phyloP scores from a whole-genome alignment of 441 rosid species.

The Hypseocharis bilobata region DNA sequence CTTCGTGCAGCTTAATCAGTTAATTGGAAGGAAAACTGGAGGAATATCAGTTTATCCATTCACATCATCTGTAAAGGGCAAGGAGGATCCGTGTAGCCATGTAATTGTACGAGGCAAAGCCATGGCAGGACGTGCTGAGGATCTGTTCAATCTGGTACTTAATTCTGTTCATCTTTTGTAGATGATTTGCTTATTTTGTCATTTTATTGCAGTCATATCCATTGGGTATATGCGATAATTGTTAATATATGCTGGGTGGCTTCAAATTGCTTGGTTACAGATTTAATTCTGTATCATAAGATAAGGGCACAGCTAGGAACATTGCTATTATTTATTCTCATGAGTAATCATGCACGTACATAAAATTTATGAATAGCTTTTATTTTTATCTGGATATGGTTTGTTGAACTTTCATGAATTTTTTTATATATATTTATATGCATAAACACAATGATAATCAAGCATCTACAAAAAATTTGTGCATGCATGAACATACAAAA shows the following conservation, averaged over 20 bases:
- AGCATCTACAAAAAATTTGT: no score
- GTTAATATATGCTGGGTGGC: not conserved
- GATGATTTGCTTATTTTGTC: constrained; percentile 5
- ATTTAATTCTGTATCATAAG: no score
- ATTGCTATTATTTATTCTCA: no score
- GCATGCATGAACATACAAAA: no score
- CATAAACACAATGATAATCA: no score
- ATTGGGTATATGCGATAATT: not conserved
- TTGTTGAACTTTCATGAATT: no score
- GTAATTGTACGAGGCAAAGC: constrained; percentile 88
- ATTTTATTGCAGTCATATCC: not conserved
- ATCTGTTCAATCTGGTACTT: constrained; percentile 73
- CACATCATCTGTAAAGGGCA: constrained; percentile 69
- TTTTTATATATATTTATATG: no score
- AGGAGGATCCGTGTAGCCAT: constrained; percentile 65
- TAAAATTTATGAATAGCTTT: not conserved
- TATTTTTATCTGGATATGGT: not conserved
- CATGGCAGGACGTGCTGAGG: constrained; percentile 81
- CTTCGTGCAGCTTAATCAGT: constrained; percentile 93
- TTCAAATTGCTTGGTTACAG: not conserved
- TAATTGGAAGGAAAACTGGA: constrained; percentile 97
- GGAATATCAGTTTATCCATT: constrained; percentile 90
- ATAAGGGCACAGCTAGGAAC: not conserved
- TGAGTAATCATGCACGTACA: not conserved
- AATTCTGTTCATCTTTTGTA: not conserved